phyloP scores from a whole-genome alignment of 768 basidiomycete genomes.

The Gloeostereum incarnatum region DNA sequence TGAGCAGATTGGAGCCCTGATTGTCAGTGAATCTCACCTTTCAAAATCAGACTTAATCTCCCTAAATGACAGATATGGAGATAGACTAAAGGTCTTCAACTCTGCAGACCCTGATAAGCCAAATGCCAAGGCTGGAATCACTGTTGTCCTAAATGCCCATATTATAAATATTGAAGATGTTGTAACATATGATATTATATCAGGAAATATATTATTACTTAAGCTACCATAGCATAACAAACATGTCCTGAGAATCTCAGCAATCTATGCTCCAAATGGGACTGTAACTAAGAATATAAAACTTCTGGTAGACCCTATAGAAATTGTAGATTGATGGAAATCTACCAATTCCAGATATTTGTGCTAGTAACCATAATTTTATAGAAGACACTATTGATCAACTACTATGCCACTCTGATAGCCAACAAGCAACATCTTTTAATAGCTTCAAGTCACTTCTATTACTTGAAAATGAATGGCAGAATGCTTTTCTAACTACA shows the following conservation, averaged over 20 bases:
- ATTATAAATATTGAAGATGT: conserved; percentile 4
- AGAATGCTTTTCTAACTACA: too few relatives aligned
- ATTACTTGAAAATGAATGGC: too few relatives aligned
- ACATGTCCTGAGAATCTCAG: conserved; percentile 6
- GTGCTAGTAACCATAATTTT: conserved; percentile 3
- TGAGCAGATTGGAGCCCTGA: conserved; percentile 10
- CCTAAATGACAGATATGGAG: neutral
- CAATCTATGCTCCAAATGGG: conserved; percentile 13
- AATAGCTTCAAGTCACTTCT: too few relatives aligned
- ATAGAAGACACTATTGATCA: conserved; percentile 3
- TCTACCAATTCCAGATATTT: neutral
- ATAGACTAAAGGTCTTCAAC: conserved; percentile 4
- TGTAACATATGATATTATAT: neutral
- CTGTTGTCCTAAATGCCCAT: conserved; percentile 11
- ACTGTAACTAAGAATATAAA: neutral
- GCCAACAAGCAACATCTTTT: too few relatives aligned
- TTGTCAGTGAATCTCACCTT: conserved; percentile 15
- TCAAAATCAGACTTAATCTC: conserved; percentile 1
- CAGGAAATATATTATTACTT: conserved; percentile 8
- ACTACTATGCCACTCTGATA: too few relatives aligned
- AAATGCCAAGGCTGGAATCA: conserved; percentile 9
- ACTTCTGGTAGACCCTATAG: conserved; percentile 7
- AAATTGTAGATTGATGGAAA: neutral
- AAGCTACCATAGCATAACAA: conserved; percentile 8
- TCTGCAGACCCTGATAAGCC: neutral